These are phyloP conservation scores for Neopestalotiopsis sp. DNA, from an alignment of 2,329 filamentous ascomycete species.

Conservation along the genomic window DNA sequence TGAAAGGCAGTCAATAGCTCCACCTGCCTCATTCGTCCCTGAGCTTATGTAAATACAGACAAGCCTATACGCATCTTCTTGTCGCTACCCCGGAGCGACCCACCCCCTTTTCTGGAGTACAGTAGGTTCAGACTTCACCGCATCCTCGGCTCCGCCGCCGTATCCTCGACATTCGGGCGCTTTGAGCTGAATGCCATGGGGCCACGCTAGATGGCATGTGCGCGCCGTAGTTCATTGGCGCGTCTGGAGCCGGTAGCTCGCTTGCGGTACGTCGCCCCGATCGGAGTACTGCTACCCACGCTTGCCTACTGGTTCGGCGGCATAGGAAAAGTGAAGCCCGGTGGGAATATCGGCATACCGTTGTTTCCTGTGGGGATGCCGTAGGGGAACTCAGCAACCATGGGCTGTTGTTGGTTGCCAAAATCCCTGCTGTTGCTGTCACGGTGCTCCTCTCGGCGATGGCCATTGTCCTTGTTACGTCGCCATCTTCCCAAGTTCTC, in stretches of 20 bases:
- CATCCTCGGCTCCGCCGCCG: neutral
- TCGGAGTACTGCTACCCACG: neutral
- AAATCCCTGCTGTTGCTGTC: slow-evolving; percentile 27
- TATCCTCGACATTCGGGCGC: neutral
- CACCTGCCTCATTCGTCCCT: neutral
- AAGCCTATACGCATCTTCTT: neutral
- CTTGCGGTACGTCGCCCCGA: too few relatives aligned
- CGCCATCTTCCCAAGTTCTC: slow-evolving; percentile 35
- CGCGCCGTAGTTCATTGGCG: neutral
- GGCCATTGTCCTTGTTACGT: slow-evolving; percentile 29
- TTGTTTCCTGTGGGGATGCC: slow-evolving; percentile 50
- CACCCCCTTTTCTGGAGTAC: neutral
- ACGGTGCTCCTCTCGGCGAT: slow-evolving; percentile 23
- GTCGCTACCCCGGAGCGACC: neutral
- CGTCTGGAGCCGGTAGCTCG: neutral
- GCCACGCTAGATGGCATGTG: neutral
- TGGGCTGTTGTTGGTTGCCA: slow-evolving; percentile 31
- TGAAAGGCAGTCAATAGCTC: neutral
- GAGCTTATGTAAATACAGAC: slow-evolving; percentile 1
- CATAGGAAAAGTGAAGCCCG: slow-evolving; percentile 47
- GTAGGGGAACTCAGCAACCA: slow-evolving; percentile 45
- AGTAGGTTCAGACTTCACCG: neutral
- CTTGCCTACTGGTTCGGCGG: slow-evolving; percentile 29
- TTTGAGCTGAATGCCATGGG: neutral
- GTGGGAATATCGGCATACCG: slow-evolving; percentile 55